Evolutionary conservation across 2,329 filamentous ascomycete species (phyloP), one percentile per base, ranked within the genome.

Genomic region (Corynespora cassiicola): DNA sequence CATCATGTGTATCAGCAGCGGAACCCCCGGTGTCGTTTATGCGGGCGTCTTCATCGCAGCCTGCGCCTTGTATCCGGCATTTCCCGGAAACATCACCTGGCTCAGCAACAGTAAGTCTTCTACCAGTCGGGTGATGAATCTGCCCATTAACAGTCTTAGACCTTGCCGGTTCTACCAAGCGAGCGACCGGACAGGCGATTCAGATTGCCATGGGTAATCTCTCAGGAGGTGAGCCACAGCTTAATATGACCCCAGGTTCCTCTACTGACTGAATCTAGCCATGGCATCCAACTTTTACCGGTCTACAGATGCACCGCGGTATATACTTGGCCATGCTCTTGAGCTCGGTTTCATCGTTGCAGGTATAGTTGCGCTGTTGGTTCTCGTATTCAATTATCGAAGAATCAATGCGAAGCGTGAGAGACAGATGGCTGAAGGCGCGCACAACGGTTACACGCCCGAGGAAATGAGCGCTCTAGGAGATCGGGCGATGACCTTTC

Each of bases 221-320:
- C 68, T 58, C 57, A 16, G 59, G 62, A 36, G 58, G 56, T 58
- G 46, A 27, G 33, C 47, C 21, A 14, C 23, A 8, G 3, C 6
- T 19, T 6, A 17, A 6, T 10, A 21, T 4, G 19, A 12, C 23
- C 12, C 24, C 2, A 3, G 9, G 4, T 14, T 25, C 10, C 4
- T 8, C 21, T 23, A 14, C 47, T 59, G 36, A 61, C 37, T 7
- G 19, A 9, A 18, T 5, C 9, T 32, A 69, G 85, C 84, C 1
- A 86, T 88, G 78, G 82, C 84, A 0, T 84, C 82, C 5, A 88
- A 88, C 54, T 87, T 88, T 53, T 89, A 88, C 53, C 76, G 84
- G 8, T 42, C 61, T 0, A 54, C 67, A 31, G 77, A 80, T 47
- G 63, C 68, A 2, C 77, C 78, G 0, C 67, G 69, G 14, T 81